Evolutionary conservation across 2,329 filamentous ascomycete genomes (phyloP).

Genomic region (Fusarium sulawesiense): DNA sequence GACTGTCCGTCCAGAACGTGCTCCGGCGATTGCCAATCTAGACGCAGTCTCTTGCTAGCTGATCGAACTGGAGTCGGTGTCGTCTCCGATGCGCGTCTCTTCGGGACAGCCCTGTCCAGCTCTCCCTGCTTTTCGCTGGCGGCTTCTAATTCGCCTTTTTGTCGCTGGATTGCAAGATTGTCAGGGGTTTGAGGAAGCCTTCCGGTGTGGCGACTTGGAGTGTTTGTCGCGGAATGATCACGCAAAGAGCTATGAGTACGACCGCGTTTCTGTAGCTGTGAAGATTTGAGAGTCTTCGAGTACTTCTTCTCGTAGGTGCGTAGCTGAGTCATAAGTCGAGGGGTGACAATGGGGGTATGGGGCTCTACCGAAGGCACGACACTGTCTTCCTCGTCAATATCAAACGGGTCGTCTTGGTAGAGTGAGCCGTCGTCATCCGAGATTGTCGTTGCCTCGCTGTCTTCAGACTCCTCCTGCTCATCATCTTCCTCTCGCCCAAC

Average conservation of each 20-base stretch:
- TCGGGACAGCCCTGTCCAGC: neutral
- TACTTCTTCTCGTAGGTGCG: neutral
- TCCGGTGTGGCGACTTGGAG: too few species aligned
- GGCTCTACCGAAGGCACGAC: neutral
- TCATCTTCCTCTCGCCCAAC: neutral
- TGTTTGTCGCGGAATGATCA: neutral
- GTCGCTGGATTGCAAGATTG: neutral
- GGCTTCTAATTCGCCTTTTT: neutral
- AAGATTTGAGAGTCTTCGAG: fast-evolving
- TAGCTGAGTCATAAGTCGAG: fast-evolving
- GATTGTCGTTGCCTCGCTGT: neutral
- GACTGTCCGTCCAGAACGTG: neutral
- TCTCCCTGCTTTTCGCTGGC: neutral
- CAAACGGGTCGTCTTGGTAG: neutral
- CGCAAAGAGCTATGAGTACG: neutral
- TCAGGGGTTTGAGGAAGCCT: neutral
- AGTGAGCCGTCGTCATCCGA: neutral
- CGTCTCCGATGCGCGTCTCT: neutral
- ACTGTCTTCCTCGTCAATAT: neutral
- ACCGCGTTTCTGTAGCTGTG: fast-evolving
- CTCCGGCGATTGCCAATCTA: neutral
- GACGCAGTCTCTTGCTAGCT: fast-evolving
- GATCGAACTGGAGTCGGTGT: neutral
- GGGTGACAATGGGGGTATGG: neutral
- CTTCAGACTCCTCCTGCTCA: neutral